A percentile compares a stretch with the other conserved stretches of the same genome.
These are phyloP conservation scores for Macrolepiota albuminosa DNA, from an alignment of 768 basidiomycete species.

Conservation along the genomic window DNA sequence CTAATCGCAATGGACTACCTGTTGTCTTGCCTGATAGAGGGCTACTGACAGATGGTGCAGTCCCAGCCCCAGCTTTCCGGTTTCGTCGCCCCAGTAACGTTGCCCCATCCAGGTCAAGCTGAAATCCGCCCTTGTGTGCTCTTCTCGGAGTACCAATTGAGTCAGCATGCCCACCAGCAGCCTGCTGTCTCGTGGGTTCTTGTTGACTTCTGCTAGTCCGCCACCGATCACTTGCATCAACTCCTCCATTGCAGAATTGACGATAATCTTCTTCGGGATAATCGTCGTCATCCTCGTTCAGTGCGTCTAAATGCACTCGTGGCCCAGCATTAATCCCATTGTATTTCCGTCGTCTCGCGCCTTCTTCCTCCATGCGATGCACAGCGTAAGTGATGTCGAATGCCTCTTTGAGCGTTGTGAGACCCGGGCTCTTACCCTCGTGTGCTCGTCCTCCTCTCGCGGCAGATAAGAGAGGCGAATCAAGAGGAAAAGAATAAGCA, in stretches of 20 bases:
- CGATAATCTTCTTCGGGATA: slow-evolving; percentile 31
- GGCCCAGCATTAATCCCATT: slow-evolving; percentile 72
- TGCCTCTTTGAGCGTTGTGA: slow-evolving; percentile 93
- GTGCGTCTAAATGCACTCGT: slow-evolving; percentile 72
- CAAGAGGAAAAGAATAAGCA: slow-evolving; percentile 46
- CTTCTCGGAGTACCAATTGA: slow-evolving; percentile 8
- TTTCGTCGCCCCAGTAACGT: slow-evolving; percentile 79
- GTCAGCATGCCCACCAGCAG: slow-evolving; percentile 2
- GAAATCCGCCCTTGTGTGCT: slow-evolving; percentile 44
- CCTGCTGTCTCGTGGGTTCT: slow-evolving; percentile 19
- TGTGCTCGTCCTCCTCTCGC: slow-evolving; percentile 63
- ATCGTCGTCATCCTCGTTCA: slow-evolving; percentile 88
- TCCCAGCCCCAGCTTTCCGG: slow-evolving; percentile 26
- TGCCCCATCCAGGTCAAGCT: slow-evolving; percentile 82
- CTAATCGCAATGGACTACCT: slow-evolving; percentile 23
- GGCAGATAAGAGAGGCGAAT: slow-evolving; percentile 87
- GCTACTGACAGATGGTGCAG: slow-evolving; percentile 23
- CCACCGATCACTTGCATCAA: slow-evolving; percentile 18
- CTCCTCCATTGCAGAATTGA: slow-evolving; percentile 8
- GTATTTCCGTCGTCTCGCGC: slow-evolving; percentile 78
- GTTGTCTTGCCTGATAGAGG: slow-evolving; percentile 28
- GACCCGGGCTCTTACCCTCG: slow-evolving; percentile 86
- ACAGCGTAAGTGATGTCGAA: slow-evolving; percentile 99
- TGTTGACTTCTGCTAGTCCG: slow-evolving; percentile 31
- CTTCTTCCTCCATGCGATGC: slow-evolving; percentile 99